Conservation (phyloP, 31 red algal species). For the Endocladia muricata region DNA sequence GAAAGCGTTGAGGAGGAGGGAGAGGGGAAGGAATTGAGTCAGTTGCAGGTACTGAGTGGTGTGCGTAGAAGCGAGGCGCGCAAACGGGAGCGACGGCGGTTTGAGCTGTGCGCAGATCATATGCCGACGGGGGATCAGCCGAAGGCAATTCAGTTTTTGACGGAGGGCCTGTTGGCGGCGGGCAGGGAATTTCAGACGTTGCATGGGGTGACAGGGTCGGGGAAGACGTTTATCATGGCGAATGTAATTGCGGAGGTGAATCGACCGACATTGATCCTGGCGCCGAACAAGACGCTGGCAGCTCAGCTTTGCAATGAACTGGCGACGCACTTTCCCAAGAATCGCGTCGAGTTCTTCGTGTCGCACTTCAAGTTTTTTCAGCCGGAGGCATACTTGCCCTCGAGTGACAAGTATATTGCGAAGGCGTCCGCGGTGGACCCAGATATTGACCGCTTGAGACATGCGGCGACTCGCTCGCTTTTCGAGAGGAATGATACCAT, state of each 20-base stretch:
- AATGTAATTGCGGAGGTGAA: conserved; percentile 64
- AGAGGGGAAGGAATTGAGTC: no score
- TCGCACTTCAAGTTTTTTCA: conserved; percentile 83
- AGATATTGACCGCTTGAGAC: conserved; percentile 79
- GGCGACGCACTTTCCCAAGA: conserved; percentile 70
- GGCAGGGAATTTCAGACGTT: conserved; percentile 60
- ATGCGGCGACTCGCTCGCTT: conserved; percentile 72
- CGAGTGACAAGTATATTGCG: conserved; percentile 80
- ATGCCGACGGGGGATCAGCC: conserved; percentile 73
- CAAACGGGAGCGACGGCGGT: not conserved
- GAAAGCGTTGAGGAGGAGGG: no score
- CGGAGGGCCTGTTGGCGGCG: conserved; percentile 25
- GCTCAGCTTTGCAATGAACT: conserved; percentile 81
- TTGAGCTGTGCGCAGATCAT: conserved; percentile 16
- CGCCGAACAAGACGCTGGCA: conserved; percentile 91
- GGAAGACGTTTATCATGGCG: conserved; percentile 94
- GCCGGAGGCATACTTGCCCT: conserved; percentile 83
- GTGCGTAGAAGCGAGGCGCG: not conserved
- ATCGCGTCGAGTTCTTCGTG: conserved; percentile 87
- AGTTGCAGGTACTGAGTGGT: not conserved
- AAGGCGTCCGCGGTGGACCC: conserved; percentile 71
- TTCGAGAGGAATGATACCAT: conserved; percentile 76
- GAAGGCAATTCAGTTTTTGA: conserved; percentile 60
- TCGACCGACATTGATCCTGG: conserved; percentile 75
- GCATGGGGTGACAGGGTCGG: conserved; percentile 78